Evolutionary conservation across 2,329 filamentous ascomycete species (phyloP), one percentile per base, ranked within the genome.

Genomic region (Talaromyces sp.): DNA sequence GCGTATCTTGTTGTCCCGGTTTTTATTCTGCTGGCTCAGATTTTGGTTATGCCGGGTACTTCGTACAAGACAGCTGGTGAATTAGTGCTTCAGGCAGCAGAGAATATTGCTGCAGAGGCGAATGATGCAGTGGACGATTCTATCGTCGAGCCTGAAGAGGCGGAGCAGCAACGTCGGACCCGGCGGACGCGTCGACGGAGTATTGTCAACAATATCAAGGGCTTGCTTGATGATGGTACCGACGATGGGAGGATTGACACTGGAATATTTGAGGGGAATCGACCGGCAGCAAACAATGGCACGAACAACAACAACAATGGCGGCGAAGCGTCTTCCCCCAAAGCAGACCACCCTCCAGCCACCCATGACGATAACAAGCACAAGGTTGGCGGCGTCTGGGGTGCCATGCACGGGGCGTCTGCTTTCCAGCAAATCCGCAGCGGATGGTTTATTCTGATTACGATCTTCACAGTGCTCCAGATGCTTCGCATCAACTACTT

Each of bases 401-500:
- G 92, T 27, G 88, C 88, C 24, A 84, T 96, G 75, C 92, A 96
- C 70, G 86, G 86, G 56, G 80, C 81, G 65, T 84, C 88, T 0
- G 89, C 90, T 0, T 68, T 81, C 24, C 77, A 90, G 67, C 92
- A 97, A 74, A 88, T 96, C 65, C 74, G 77, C 8, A 90, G 88
- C 2, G 88, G 88, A 0, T 96, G 91, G 91, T 96, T 94, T 72
- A 79, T 91, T 19, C 81, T 96, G 41, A 90, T 96, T 67, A 89
- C 90, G 5, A 75, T 91, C 21, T 93, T 96, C 72, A 96, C 91
- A 29, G 81, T 89, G 32, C 75, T 90, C 43, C 87, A 89, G 72
- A 90, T 89, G 86, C 87, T 87, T 2, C 83, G 88, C 31, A 95
- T 96, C 81, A 96, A 96, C 77, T 96, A 92, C 78, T 95, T 96